Conservation (phyloP, 495 filamentous ascomycete species). For the Aspergillus coremiiformis region DNA sequence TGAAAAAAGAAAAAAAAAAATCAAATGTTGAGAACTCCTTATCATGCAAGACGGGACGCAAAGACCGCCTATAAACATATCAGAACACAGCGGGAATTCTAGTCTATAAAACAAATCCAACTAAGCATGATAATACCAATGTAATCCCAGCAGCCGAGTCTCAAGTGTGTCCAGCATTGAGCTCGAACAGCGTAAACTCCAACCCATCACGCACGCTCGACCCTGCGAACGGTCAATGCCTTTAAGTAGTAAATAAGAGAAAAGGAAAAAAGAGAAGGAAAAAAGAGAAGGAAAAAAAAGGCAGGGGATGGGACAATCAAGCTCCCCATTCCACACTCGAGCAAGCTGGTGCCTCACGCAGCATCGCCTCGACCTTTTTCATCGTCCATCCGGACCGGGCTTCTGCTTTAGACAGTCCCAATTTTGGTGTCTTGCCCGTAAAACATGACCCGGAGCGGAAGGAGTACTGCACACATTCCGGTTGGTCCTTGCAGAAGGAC, state of each 20-base stretch:
- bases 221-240: neutral
- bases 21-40: too few species aligned
- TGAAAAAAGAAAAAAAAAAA: too few species aligned
- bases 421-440: conserved; percentile 25
- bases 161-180: too few species aligned
- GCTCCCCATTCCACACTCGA: conserved; percentile 18
- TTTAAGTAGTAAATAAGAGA: neutral
- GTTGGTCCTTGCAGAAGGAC: conserved; percentile 20
- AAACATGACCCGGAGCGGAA: conserved; percentile 29
- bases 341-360: conserved; percentile 28
- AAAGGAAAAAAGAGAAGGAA: neutral
- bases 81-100: neutral
- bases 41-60: neutral
- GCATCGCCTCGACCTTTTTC: conserved; percentile 26
- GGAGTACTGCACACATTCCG: conserved; percentile 32
- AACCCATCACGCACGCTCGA: neutral
- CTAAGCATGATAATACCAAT: neutral
- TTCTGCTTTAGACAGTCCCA: conserved; percentile 22
- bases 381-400: conserved; percentile 33
- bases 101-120: neutral
- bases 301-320: too few species aligned
- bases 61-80: neutral
- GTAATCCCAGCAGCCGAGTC: too few species aligned
- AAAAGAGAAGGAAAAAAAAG: neutral
- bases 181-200: neutral